Base-by-base conservation (phyloP, 2,329 filamentous ascomycete species). In the Talaromyces verruculosus region DNA sequence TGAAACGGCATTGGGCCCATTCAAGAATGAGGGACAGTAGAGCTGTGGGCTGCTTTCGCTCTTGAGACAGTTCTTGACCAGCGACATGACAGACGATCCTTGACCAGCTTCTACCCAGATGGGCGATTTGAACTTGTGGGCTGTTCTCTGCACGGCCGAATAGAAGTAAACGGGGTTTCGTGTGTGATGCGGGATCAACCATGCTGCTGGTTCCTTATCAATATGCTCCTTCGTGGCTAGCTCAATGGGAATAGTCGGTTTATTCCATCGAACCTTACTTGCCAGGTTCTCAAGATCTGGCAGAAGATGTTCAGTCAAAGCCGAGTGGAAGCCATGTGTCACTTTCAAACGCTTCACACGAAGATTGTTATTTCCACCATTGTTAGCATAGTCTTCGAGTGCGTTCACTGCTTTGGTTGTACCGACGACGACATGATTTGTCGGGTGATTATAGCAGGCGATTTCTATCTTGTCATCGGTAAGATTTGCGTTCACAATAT, bases 291-390 rank as follows among this genome's bases (percentile, higher is more conserved):
- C 68, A 1, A 81, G 70, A 0, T 65, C 41, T 1, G 57, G 19
- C 4, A 77, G 51, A 1, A 84, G 59, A 0, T 67, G 53, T 0
- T 84, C 81, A 0, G 80, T 77, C 0, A 84, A 71, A 0, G 61
- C 49, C 0, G 78, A 84, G 68, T 85, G 83, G 69, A 83, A 85
- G 0, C 79, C 82, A 65, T 84, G 77, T 0, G 82, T 81, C 0
- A 83, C 80, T 8, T 78, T 74, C 0, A 85, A 76, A 3, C 70
- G 68, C 69, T 82, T 83, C 25, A 13, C 62, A 61, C 71, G 77
- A 45, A 77, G 60, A 57, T 28, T 22, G 37, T 28, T 61, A 25
- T 25, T 22, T n/a, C 25, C 61, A 11, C n/a, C n/a, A 45, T 45
- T 57, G 28, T 57, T 51, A 19, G 37, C 41, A 22, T 35, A 43